phyloP scores from a whole-genome alignment of 2,329 filamentous ascomycete species.

The Aspergillus fumigatiaffinis region DNA sequence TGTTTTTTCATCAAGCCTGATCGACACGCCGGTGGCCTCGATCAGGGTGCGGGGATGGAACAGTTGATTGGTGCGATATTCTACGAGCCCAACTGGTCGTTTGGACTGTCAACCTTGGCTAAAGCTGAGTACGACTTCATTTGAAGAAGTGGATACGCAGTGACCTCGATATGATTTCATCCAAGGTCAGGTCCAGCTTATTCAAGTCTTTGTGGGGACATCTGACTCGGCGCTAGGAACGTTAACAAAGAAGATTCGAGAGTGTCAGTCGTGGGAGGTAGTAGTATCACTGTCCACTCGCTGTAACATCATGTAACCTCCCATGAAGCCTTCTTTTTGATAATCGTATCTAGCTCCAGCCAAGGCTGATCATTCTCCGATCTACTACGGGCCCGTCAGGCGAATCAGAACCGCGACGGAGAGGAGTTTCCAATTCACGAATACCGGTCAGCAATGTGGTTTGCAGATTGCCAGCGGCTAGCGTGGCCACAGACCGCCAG shows the following conservation, averaged over 20 bases:
- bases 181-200: neutral
- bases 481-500: constrained; percentile 3
- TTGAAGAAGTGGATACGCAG: neutral
- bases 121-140: neutral
- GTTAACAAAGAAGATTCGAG: neutral
- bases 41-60: constrained; percentile 19
- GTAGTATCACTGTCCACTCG: neutral
- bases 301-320: neutral
- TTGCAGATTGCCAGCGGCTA: neutral
- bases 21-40: constrained; percentile 24
- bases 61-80: constrained; percentile 27
- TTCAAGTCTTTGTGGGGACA: neutral
- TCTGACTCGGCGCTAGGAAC: neutral
- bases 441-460: neutral
- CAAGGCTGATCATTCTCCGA: neutral
- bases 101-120: neutral
- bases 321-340: neutral
- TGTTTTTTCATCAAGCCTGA: constrained; percentile 10
- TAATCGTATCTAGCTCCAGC: neutral
- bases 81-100: constrained; percentile 17
- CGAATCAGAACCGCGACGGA: neutral
- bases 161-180: neutral
- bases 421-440: neutral
- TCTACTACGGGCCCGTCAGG: neutral
- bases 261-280: neutral